Percentiles rank a stretch among this genome's conserved stretches.
Conservation (phyloP, 179 eudicot genomes). For the Heliamphora pulchella region DNA sequence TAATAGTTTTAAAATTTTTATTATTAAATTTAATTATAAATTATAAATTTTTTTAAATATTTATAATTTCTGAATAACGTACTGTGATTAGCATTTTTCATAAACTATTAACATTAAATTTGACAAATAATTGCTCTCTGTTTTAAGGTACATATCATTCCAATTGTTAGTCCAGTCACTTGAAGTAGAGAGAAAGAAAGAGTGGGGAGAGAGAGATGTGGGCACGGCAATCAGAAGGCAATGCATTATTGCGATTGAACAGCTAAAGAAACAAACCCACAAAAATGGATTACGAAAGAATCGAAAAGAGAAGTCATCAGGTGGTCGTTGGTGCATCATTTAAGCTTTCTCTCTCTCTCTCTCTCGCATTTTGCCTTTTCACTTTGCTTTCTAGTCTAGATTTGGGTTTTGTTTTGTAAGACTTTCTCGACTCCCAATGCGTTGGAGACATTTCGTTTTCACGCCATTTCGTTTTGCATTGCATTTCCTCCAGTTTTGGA, state of each 20-base stretch:
- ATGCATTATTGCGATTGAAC: neutral
- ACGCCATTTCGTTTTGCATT: too few species aligned
- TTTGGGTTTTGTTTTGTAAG: neutral
- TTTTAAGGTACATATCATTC: too few species aligned
- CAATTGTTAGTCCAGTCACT: too few species aligned
- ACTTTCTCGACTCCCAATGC: slow-evolving; percentile 12
- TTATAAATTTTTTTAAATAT: too few species aligned
- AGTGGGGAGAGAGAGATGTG: slow-evolving; percentile 5
- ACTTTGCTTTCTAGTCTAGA: neutral
- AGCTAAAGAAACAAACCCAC: slow-evolving; percentile 5
- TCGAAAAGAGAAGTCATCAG: slow-evolving; percentile 13
- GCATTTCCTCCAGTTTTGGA: neutral
- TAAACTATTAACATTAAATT: too few species aligned
- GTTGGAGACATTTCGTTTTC: slow-evolving; percentile 13
- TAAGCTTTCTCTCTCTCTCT: neutral
- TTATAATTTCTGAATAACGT: too few species aligned
- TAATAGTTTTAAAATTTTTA: too few species aligned
- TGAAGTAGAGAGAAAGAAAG: neutral
- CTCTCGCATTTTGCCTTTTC: neutral
- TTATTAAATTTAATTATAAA: too few species aligned
- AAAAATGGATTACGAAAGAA: slow-evolving; percentile 22
- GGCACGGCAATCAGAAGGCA: neutral
- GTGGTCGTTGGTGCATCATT: neutral
- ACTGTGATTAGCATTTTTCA: too few species aligned
- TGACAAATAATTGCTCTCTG: too few species aligned